phyloP scores from a whole-genome alignment of 129 eudicot genomes.

The Tagetes erecta region DNA sequence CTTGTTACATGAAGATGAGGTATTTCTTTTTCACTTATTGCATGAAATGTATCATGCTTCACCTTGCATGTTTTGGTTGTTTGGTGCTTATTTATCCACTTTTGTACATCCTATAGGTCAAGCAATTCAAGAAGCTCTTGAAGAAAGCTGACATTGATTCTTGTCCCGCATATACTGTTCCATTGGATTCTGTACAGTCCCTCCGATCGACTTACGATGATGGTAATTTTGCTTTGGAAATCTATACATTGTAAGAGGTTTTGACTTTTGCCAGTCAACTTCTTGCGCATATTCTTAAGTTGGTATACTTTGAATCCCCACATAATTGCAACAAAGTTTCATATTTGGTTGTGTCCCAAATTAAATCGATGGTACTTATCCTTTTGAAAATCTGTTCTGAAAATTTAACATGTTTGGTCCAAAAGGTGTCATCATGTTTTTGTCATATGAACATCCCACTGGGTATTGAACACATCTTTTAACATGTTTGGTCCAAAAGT shows the following conservation, averaged over 20 bases:
- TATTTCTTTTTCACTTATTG: conserved; percentile 17
- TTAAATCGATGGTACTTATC: not conserved
- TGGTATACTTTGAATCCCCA: conserved; percentile 11
- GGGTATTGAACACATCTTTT: not conserved
- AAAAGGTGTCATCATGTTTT: too few species aligned
- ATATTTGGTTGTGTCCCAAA: conserved; percentile 1
- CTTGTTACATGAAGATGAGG: conserved; percentile 69
- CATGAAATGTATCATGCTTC: not conserved
- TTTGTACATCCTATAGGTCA: conserved; percentile 49
- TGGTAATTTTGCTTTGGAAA: conserved; percentile 39
- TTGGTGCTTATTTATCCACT: conserved; percentile 11
- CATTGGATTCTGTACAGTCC: conserved; percentile 59
- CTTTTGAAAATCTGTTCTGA: not conserved
- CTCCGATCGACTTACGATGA: conserved; percentile 49
- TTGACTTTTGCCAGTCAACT: not conserved
- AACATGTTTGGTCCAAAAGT: too few species aligned
- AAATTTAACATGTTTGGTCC: not conserved
- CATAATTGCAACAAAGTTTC: not conserved
- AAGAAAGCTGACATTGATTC: conserved; percentile 71
- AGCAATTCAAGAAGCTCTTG: conserved; percentile 60
- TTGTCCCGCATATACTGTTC: conserved; percentile 46
- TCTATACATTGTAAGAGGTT: not conserved
- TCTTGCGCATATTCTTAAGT: not conserved
- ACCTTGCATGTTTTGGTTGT: not conserved
- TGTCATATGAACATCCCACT: too few species aligned